phyloP scores from a whole-genome alignment of 2,329 filamentous ascomycete species.

The Curvularia verruculosa region DNA sequence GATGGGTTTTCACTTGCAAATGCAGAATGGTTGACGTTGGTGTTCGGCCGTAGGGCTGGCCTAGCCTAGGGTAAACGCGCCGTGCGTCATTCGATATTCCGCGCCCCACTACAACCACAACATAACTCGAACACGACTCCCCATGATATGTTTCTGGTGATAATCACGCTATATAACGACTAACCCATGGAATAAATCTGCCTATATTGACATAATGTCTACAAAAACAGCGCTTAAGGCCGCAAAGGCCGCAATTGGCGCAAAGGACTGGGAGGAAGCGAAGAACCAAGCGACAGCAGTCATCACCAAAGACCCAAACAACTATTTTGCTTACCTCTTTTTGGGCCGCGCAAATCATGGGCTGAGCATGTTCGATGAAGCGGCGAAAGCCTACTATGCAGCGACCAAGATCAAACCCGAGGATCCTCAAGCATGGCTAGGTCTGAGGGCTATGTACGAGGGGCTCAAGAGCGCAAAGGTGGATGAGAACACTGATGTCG shows the following conservation, averaged over 20 bases:
- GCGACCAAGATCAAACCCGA: conserved; percentile 74
- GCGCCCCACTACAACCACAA: conserved; percentile 21
- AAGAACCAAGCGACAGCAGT: conserved; percentile 71
- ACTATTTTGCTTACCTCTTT: conserved; percentile 89
- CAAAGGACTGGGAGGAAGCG: conserved; percentile 79
- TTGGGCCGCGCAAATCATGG: conserved; percentile 85
- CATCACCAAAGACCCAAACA: conserved; percentile 73
- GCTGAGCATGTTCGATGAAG: conserved; percentile 70
- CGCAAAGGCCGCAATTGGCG: conserved; percentile 77
- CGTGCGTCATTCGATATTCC: conserved; percentile 32
- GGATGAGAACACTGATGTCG: conserved; percentile 74
- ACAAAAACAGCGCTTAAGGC: conserved; percentile 79
- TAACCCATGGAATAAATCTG: neutral
- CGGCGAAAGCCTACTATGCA: conserved; percentile 75
- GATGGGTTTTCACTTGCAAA: neutral
- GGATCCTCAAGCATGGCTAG: conserved; percentile 89
- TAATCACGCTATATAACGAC: conserved; percentile 20
- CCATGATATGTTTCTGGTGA: conserved; percentile 33
- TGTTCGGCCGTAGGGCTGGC: conserved; percentile 38
- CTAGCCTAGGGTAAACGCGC: conserved; percentile 22
- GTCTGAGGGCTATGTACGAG: conserved; percentile 83
- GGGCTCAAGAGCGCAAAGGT: conserved; percentile 73
- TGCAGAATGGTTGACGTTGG: conserved; percentile 24
- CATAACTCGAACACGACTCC: conserved; percentile 12
- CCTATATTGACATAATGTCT: conserved; percentile 32